Base-by-base conservation (phyloP, 2,329 filamentous ascomycete species). In the Ramularia endophylla region DNA sequence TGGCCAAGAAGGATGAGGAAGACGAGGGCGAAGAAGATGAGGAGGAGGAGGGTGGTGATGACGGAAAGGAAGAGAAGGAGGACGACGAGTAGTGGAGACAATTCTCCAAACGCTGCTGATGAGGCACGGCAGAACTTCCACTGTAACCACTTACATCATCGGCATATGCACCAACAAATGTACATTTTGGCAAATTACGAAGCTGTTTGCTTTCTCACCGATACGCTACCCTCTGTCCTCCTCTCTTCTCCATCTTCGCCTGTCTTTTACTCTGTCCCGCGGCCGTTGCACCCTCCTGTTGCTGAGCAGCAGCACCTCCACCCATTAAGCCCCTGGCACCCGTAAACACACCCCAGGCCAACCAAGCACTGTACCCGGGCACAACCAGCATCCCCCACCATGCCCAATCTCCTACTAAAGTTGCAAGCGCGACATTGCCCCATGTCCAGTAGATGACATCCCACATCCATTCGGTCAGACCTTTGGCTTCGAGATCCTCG, bases 391-490 rank as follows among this genome's bases (percentile, higher is more conserved):
- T 85, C 27, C 79, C 51, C 71, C 78, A 78, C 82, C 82, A 86
- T 3, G 71, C 85, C 69, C 83, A 83, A 62, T 95, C 88, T 3
- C 92, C 92, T 35, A 90, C 77, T 19, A 94, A 50, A 12, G 83
- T 75, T 11, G 83, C 88, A n/a, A 83, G 64, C 7, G 82, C 66
- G 29, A 87, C 70, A 40, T 81, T 85, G 8, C 78, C 81, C 82
- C 89, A 95, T 0, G 88, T 95, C 69, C 94, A 87, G 78, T 95
- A 97, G 39, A 95, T 72, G 36, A 95, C 78, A 67, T 98, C 92
- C 76, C 94, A 98, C 84, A 97, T 87, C 72, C 94, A 97, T 68
- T 95, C 92, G 8, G 90, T 97, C 70, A 98, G 69, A 4, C 92
- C 92, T 25, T 83, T 77, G 8, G 87, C 86, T 39, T 85, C 80